These are phyloP conservation scores for Ascochyta pisi DNA, from an alignment of 2,329 filamentous ascomycete species.

Conservation along the genomic window DNA sequence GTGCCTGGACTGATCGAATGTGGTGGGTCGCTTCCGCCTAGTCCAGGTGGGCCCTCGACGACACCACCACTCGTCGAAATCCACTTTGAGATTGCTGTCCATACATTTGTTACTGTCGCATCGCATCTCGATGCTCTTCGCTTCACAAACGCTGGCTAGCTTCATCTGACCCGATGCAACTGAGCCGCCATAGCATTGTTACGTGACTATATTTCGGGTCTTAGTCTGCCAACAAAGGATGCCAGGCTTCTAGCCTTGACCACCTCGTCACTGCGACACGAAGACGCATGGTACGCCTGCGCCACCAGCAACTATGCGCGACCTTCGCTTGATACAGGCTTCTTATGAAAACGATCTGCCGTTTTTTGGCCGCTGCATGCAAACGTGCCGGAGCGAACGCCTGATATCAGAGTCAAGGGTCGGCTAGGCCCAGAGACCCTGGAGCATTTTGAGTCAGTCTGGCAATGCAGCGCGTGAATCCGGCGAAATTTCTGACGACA, in stretches of 20 bases:
- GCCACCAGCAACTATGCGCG: not conserved
- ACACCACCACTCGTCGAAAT: not conserved
- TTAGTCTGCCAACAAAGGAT: not conserved
- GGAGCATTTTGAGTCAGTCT: not conserved
- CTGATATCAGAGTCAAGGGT: not conserved
- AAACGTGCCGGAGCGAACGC: not conserved
- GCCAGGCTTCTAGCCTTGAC: not conserved
- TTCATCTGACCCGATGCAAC: not conserved
- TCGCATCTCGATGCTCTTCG: not conserved
- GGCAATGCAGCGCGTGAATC: not conserved
- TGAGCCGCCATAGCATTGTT: not conserved
- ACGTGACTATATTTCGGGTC: not conserved
- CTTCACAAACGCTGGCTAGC: not conserved
- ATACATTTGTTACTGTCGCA: not conserved
- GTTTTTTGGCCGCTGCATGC: not conserved
- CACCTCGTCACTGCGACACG: not conserved
- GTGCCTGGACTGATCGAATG: constrained; percentile 8
- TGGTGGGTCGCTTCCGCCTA: not conserved
- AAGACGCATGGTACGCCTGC: not conserved
- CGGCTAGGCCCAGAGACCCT: not conserved
- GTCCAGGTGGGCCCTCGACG: not conserved
- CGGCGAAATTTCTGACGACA: not conserved
- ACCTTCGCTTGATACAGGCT: constrained; percentile 1
- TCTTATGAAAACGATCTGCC: not conserved
- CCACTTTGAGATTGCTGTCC: not conserved